Conservation (phyloP, 75 land plant species). For the Larix kaempferi region DNA sequence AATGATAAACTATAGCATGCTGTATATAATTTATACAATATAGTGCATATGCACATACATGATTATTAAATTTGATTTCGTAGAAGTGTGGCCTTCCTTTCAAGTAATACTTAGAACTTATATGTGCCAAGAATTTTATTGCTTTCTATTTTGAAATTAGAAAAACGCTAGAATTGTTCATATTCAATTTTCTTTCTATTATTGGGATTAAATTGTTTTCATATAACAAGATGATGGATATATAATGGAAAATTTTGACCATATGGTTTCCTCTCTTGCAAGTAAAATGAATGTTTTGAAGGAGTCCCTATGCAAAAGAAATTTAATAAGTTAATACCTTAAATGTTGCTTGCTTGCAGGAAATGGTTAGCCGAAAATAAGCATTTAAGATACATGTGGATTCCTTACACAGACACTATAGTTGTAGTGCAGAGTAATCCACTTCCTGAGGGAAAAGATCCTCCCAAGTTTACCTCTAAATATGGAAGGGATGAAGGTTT, state of each 20-base stretch:
- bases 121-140: neutral
- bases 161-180: neutral
- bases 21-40: neutral
- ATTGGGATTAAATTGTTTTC: neutral
- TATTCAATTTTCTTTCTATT: neutral
- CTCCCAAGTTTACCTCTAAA: conserved; percentile 62
- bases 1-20: neutral
- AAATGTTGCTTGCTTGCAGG: conserved; percentile 38
- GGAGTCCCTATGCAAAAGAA: neutral
- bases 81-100: too few relatives aligned
- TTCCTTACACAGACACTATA: conserved; percentile 90
- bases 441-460: conserved; percentile 77
- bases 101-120: neutral
- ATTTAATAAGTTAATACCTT: neutral
- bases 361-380: conserved; percentile 91
- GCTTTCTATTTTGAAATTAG: neutral
- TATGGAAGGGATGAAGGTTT: conserved; percentile 74
- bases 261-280: conserved; percentile 1
- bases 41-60: neutral
- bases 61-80: neutral
- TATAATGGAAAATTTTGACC: neutral
- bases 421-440: conserved; percentile 97
- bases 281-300: neutral
- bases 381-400: conserved; percentile 94
- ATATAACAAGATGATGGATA: neutral